These are phyloP conservation scores for Petasospora fabianii DNA, from an alignment of 1,139 yeast genomes.

Conservation along the genomic window DNA sequence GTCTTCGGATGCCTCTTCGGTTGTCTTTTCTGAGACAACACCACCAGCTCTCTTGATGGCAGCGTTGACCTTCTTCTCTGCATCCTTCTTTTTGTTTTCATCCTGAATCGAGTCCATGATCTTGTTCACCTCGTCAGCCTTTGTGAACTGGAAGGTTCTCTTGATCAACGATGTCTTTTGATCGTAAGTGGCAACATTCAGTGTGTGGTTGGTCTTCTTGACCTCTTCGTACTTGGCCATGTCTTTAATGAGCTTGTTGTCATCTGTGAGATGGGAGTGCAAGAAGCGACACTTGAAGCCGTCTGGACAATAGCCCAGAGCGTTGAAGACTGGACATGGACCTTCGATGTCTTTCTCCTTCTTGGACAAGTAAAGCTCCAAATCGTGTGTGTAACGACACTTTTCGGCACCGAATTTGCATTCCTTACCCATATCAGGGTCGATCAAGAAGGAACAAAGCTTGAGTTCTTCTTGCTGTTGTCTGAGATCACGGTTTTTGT, in stretches of 20 bases:
- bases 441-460: slow-evolving; percentile 59
- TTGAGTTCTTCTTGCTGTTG: slow-evolving; percentile 65
- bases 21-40: too few species aligned
- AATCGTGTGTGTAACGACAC: slow-evolving; percentile 78
- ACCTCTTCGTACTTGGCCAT: slow-evolving; percentile 37
- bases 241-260: slow-evolving; percentile 43
- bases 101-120: slow-evolving; percentile 52
- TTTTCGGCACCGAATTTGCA: slow-evolving; percentile 68
- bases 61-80: slow-evolving; percentile 18
- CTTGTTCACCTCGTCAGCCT: slow-evolving; percentile 51
- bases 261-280: slow-evolving; percentile 60
- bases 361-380: slow-evolving; percentile 54
- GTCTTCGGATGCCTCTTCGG: too few species aligned
- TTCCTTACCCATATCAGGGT: slow-evolving; percentile 43
- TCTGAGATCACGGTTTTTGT: slow-evolving; percentile 76
- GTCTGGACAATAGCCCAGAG: slow-evolving; percentile 86
- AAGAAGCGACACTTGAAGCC: slow-evolving; percentile 94
- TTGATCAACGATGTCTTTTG: slow-evolving; percentile 57
- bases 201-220: slow-evolving; percentile 47
- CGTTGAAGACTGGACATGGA: slow-evolving; percentile 75
- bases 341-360: slow-evolving; percentile 75
- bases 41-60: slow-evolving; percentile 18
- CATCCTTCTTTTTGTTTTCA: slow-evolving; percentile 37
- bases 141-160: slow-evolving; percentile 54
- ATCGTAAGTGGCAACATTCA: slow-evolving; percentile 57